Conservation (phyloP, 495 filamentous ascomycete genomes). For the Aspergillus coremiiformis region DNA sequence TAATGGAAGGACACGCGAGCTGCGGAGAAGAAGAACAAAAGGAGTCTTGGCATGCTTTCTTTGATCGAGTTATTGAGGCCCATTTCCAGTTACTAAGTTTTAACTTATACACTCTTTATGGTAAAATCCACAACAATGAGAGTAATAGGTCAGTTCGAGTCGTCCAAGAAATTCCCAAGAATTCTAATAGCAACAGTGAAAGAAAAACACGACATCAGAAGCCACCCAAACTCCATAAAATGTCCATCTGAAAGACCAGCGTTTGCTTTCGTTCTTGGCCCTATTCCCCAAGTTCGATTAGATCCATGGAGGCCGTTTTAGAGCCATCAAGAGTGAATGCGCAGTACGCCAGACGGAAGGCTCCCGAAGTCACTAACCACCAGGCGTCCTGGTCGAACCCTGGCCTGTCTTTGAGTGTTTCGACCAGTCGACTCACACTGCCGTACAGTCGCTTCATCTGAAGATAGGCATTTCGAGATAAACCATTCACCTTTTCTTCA, state of each 20-base stretch:
- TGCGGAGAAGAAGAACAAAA: background rate
- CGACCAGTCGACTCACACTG: background rate
- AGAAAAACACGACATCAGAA: background rate
- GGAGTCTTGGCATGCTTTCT: background rate
- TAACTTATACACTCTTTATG: no score
- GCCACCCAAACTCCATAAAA: background rate
- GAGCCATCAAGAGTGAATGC: background rate
- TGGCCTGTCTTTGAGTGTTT: background rate
- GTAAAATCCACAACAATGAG: background rate
- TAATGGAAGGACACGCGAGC: background rate
- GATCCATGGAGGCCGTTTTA: background rate
- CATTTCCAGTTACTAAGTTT: background rate
- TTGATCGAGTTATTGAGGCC: background rate
- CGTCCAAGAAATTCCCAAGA: no score
- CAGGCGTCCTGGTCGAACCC: conserved; percentile 1
- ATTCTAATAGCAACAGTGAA: background rate
- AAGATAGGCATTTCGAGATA: background rate
- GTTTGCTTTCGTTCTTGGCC: background rate
- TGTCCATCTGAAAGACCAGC: background rate
- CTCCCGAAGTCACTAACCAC: background rate
- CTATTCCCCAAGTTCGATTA: background rate
- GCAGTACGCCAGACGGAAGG: background rate
- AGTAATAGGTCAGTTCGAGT: no score
- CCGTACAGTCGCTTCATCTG: background rate
- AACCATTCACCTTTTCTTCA: background rate